phyloP scores from a whole-genome alignment of 1,284 basidiomycete species.

The Neonothopanus nambi region DNA sequence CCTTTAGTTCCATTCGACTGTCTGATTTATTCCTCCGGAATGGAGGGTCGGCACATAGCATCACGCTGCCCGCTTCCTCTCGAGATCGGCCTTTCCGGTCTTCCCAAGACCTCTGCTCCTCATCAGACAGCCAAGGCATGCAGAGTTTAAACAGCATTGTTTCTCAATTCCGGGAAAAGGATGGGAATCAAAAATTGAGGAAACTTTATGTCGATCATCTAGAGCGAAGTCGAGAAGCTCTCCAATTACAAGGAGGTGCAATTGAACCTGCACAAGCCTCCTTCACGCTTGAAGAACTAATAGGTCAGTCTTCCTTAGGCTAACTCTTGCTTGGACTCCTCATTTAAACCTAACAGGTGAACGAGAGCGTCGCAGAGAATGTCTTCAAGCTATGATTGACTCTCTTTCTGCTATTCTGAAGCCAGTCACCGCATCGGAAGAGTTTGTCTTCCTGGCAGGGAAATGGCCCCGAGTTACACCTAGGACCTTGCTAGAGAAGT shows the following conservation, averaged over 20 bases:
- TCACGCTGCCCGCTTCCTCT: not conserved
- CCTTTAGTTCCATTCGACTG: no score
- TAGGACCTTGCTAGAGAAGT: not conserved
- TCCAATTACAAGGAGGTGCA: not conserved
- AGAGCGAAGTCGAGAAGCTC: not conserved
- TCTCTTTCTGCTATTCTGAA: not conserved
- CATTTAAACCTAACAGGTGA: no score
- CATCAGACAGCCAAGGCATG: not conserved
- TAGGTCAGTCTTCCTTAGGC: no score
- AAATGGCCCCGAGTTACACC: conserved; percentile 7
- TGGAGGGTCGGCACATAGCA: not conserved
- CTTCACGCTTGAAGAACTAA: not conserved
- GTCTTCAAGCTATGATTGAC: not conserved
- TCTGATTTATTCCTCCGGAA: no score
- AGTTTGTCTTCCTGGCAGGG: not conserved
- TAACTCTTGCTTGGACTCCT: no score
- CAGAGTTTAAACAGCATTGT: not conserved
- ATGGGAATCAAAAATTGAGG: not conserved
- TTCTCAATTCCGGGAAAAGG: not conserved
- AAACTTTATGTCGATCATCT: not conserved
- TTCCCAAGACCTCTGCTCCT: not conserved
- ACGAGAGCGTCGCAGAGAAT: not conserved
- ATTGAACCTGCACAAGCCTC: not conserved
- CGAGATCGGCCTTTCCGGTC: not conserved
- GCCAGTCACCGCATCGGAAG: not conserved